phyloP scores from a whole-genome alignment of 2,329 filamentous ascomycete genomes.

The Aspergillus pseudoglaucus region DNA sequence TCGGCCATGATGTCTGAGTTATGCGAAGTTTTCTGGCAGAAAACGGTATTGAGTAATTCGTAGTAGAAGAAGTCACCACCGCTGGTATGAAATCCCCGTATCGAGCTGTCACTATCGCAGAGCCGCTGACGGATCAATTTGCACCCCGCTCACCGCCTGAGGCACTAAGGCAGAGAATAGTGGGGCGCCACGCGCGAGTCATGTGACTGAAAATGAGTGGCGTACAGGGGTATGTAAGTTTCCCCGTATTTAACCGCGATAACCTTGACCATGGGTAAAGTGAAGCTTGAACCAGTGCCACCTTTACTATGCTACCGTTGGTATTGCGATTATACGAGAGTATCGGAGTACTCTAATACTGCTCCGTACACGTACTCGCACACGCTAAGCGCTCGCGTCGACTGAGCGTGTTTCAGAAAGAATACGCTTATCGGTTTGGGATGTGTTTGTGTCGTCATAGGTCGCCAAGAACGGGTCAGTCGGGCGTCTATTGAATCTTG shows the following conservation, averaged over 20 bases:
- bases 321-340: neutral
- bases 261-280: too few relatives aligned
- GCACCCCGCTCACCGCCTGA: too few relatives aligned
- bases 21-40: neutral
- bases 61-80: neutral
- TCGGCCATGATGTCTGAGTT: slow-evolving; percentile 49
- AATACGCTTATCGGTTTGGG: neutral
- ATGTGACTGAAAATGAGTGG: too few relatives aligned
- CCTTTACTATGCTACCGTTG: too few relatives aligned
- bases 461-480: neutral
- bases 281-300: too few relatives aligned
- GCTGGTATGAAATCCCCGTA: too few relatives aligned
- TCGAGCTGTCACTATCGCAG: too few relatives aligned
- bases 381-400: neutral
- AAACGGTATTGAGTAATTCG: too few relatives aligned
- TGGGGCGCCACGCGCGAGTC: too few relatives aligned
- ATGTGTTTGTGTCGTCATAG: neutral
- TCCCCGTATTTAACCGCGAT: too few relatives aligned
- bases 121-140: too few relatives aligned
- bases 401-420: neutral
- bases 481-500: neutral
- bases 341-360: neutral
- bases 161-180: too few relatives aligned
- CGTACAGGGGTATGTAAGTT: neutral
- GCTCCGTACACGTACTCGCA: neutral